These are phyloP conservation scores for Ambrosiella xylebori DNA, from an alignment of 2,329 filamentous ascomycete species.

Conservation along the genomic window DNA sequence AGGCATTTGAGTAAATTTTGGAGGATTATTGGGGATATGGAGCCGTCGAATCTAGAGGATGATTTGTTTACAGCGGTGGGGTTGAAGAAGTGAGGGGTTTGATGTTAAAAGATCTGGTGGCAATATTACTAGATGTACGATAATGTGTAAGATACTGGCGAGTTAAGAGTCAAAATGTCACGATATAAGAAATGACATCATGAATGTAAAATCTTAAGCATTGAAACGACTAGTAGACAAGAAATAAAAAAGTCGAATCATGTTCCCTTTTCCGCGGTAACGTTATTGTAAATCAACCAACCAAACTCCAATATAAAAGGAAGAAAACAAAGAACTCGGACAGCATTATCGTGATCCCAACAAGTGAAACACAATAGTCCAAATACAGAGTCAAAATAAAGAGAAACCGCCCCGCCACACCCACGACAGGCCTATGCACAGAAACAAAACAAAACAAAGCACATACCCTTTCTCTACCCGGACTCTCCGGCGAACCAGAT, in stretches of 20 bases:
- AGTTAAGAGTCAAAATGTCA: not conserved
- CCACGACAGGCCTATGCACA: not conserved
- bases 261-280: conserved; percentile 2
- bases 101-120: not conserved
- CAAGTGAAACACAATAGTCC: too few relatives aligned
- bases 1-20: conserved; percentile 75
- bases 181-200: too few relatives aligned
- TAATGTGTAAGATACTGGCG: not conserved
- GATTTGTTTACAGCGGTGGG: conserved; percentile 35
- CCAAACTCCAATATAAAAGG: conserved; percentile 3
- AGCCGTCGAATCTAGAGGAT: conserved; percentile 41
- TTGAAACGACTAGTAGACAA: too few relatives aligned
- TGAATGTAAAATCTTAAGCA: too few relatives aligned
- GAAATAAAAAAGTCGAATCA: conserved; percentile 6
- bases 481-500: not conserved
- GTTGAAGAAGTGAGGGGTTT: conserved; percentile 18
- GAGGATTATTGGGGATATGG: conserved; percentile 53
- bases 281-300: conserved; percentile 8
- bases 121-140: not conserved
- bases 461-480: not conserved
- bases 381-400: not conserved
- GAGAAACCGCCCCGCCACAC: not conserved
- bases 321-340: not conserved
- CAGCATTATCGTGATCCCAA: not conserved
- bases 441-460: not conserved